A percentile compares a stretch with the other conserved stretches of the same genome.
Conservation (phyloP, 441 rosid species). For the Corymbia citriodora region DNA sequence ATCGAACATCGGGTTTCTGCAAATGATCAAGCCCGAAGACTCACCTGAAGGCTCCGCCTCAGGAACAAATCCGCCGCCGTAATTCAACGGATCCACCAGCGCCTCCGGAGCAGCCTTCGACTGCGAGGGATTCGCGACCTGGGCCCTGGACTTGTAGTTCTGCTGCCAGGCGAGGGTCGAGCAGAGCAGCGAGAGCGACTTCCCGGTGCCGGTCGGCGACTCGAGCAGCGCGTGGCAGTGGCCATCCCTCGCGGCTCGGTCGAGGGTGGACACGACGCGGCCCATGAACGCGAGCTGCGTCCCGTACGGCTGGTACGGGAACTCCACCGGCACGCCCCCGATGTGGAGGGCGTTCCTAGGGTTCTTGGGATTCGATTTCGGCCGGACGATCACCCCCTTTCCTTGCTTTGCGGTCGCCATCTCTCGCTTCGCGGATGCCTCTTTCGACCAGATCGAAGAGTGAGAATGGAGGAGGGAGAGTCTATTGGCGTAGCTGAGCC, state of each 20-base stretch:
- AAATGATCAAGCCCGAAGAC: not conserved
- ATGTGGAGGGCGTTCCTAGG: slow-evolving; percentile 27
- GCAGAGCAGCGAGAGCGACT: slow-evolving; percentile 95
- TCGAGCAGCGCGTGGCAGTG: slow-evolving; percentile 90
- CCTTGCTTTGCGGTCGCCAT: not conserved
- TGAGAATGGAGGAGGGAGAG: not conserved
- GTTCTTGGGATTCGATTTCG: slow-evolving; percentile 30
- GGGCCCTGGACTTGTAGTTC: slow-evolving; percentile 36
- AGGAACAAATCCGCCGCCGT: slow-evolving; percentile 89
- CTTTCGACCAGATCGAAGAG: not conserved
- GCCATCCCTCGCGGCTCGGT: slow-evolving; percentile 85
- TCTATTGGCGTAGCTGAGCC: not conserved
- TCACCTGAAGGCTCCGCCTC: slow-evolving; percentile 74
- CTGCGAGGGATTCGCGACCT: slow-evolving; percentile 24
- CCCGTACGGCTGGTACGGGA: slow-evolving; percentile 94
- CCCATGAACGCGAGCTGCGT: slow-evolving; percentile 96
- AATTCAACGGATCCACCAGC: slow-evolving; percentile 59
- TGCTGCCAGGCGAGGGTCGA: slow-evolving; percentile 94
- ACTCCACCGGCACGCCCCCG: slow-evolving; percentile 78
- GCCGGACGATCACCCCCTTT: not conserved
- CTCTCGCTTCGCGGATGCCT: not conserved
- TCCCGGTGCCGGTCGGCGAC: slow-evolving; percentile 97
- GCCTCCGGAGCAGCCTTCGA: slow-evolving; percentile 67
- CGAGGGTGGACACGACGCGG: slow-evolving; percentile 85
- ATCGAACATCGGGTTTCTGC: not conserved